phyloP scores from a whole-genome alignment of 2,329 filamentous ascomycete genomes.

The Bipolaris oryzae region DNA sequence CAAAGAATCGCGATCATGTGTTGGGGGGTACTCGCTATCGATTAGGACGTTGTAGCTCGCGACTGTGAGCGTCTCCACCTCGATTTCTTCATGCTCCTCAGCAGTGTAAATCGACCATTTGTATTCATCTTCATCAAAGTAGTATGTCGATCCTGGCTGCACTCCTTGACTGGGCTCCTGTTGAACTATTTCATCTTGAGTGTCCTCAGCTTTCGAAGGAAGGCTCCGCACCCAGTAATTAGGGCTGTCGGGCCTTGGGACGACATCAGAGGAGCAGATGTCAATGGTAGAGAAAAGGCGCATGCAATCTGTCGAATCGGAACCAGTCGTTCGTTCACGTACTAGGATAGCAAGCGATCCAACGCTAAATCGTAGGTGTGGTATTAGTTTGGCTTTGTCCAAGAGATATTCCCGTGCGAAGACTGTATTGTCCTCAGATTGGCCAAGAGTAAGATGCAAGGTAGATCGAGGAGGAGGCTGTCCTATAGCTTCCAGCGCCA shows the following conservation, averaged over 20 bases:
- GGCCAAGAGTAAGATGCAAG: slow-evolving; percentile 67
- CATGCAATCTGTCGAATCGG: slow-evolving; percentile 56
- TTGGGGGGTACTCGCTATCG: slow-evolving; percentile 47
- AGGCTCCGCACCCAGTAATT: slow-evolving; percentile 24
- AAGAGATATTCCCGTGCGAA: slow-evolving; percentile 59
- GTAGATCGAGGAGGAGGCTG: slow-evolving; percentile 21
- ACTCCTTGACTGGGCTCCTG: slow-evolving; percentile 11
- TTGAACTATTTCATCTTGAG: slow-evolving; percentile 5
- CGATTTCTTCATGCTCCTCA: not conserved
- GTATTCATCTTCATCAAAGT: slow-evolving; percentile 29
- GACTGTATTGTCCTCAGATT: slow-evolving; percentile 57
- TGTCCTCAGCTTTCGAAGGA: slow-evolving; percentile 2
- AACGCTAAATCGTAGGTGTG: slow-evolving; percentile 57
- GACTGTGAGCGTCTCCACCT: slow-evolving; percentile 33
- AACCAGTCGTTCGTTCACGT: slow-evolving; percentile 51
- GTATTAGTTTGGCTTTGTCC: slow-evolving; percentile 59
- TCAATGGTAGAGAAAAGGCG: slow-evolving; percentile 61
- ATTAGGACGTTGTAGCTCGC: slow-evolving; percentile 55
- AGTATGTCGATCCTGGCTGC: slow-evolving; percentile 39
- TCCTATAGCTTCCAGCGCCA: slow-evolving; percentile 32
- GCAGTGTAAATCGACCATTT: slow-evolving; percentile 30
- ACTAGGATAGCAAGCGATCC: slow-evolving; percentile 60
- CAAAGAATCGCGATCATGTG: slow-evolving; percentile 46
- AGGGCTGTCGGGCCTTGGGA: slow-evolving; percentile 2
- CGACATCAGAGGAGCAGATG: slow-evolving; percentile 10